phyloP scores from a whole-genome alignment of 2,329 filamentous ascomycete species.

The Penicillium sp. region DNA sequence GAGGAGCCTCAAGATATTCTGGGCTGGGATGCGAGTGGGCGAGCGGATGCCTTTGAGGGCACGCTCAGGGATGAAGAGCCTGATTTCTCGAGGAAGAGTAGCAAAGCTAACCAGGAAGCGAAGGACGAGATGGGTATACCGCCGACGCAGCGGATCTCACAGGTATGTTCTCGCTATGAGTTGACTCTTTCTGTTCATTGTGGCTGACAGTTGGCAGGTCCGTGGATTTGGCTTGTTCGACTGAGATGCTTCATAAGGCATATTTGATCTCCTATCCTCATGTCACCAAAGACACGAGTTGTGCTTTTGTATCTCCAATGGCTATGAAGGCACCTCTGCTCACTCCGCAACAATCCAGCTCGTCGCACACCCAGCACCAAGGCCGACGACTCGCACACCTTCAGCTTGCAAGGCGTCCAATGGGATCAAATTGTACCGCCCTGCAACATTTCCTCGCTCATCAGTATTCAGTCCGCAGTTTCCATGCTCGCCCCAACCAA shows the following conservation, averaged over 20 bases:
- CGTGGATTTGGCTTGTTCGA: constrained; percentile 48
- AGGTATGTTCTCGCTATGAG: constrained; percentile 36
- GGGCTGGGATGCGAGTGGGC: constrained; percentile 62
- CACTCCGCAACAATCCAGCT: constrained; percentile 66
- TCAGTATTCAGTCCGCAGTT: constrained; percentile 78
- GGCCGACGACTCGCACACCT: constrained; percentile 50
- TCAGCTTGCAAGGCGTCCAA: constrained; percentile 54
- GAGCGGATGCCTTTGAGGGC: constrained; percentile 39
- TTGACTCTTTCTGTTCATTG: background rate
- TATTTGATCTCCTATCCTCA: background rate
- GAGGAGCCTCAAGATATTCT: constrained; percentile 62
- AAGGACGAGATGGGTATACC: constrained; percentile 45
- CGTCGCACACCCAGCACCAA: constrained; percentile 89
- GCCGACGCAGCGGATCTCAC: constrained; percentile 53
- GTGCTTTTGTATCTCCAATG: background rate
- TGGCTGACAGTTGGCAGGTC: constrained; percentile 33
- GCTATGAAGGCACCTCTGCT: background rate
- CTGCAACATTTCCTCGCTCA: constrained; percentile 67
- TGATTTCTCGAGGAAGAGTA: constrained; percentile 18
- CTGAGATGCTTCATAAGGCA: constrained; percentile 26
- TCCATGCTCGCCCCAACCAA: constrained; percentile 98
- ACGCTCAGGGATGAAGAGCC: constrained; percentile 40
- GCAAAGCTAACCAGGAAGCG: constrained; percentile 17
- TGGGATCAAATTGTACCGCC: constrained; percentile 67
- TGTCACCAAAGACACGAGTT: background rate